Conservation (phyloP, 2,329 filamentous ascomycete genomes). For the Talaromyces piceae region DNA sequence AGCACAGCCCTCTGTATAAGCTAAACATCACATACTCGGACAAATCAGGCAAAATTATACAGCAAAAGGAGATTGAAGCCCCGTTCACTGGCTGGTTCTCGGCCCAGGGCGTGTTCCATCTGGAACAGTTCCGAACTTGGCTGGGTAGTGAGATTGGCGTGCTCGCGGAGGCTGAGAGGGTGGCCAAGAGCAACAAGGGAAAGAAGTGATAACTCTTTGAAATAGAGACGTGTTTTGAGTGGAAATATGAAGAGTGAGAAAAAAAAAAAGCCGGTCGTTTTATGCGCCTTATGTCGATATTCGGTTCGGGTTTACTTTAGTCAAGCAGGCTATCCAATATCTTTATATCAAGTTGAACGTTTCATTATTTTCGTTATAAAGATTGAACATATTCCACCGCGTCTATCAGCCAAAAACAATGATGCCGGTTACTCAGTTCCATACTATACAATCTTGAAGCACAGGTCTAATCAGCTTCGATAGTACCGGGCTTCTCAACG, state of each 20-base stretch:
- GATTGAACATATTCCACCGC: neutral
- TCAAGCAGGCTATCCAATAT: no score
- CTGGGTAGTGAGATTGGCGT: slow-evolving; percentile 51
- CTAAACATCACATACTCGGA: slow-evolving; percentile 52
- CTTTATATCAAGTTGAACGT: neutral
- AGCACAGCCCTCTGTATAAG: slow-evolving; percentile 75
- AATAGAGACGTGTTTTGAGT: neutral
- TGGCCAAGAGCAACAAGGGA: slow-evolving; percentile 16
- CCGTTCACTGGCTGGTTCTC: slow-evolving; percentile 57
- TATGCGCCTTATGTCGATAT: neutral
- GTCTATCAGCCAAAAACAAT: neutral
- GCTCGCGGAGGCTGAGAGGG: slow-evolving; percentile 43
- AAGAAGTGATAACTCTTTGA: slow-evolving; percentile 1
- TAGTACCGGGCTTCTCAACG: slow-evolving; percentile 34
- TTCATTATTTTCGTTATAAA: neutral
- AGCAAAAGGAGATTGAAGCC: slow-evolving; percentile 45
- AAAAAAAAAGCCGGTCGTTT: neutral
- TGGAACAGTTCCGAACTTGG: slow-evolving; percentile 56
- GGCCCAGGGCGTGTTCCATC: slow-evolving; percentile 51
- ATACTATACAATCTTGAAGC: neutral
- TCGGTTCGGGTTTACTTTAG: neutral
- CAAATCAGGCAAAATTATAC: slow-evolving; percentile 30
- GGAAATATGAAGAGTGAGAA: neutral
- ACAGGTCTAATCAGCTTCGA: slow-evolving; percentile 21
- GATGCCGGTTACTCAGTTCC: neutral